These are phyloP conservation scores for Climacium dendroides DNA, from an alignment of 225 moss, liverwort and hornwort species.

Conservation along the genomic window DNA sequence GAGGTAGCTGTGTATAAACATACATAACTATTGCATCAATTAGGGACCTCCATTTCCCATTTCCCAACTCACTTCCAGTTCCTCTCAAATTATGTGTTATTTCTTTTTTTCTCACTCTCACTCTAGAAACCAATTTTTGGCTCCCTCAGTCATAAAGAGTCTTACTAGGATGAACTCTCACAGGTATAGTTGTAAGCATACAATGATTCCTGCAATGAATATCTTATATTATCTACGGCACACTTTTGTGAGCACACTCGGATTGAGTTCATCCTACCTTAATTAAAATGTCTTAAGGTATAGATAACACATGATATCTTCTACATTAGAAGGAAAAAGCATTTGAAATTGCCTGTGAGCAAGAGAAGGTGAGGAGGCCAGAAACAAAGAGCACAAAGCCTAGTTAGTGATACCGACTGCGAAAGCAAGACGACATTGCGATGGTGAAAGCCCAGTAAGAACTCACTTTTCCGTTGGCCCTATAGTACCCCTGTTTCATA, in stretches of 20 bases:
- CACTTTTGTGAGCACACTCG: neutral
- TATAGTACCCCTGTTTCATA: neutral
- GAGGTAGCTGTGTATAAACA: accelerated
- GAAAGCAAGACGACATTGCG: neutral
- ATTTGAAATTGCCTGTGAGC: neutral
- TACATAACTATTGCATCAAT: neutral
- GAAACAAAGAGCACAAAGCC: neutral
- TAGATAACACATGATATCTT: too few relatives aligned
- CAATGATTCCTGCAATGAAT: neutral
- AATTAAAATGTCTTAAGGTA: too few relatives aligned
- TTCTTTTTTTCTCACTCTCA: neutral
- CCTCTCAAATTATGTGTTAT: neutral
- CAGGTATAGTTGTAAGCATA: neutral
- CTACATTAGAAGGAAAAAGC: neutral
- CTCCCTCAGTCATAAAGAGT: neutral
- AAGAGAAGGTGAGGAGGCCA: neutral
- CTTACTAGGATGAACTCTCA: too few relatives aligned
- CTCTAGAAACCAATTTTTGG: accelerated
- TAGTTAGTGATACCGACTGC: neutral
- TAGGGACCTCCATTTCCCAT: neutral
- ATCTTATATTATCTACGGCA: neutral
- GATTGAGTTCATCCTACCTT: neutral
- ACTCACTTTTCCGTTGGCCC: neutral
- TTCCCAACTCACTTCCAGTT: neutral
- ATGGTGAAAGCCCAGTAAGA: neutral